phyloP scores from a whole-genome alignment of 2,329 filamentous ascomycete species.

The Penicillium sp. region DNA sequence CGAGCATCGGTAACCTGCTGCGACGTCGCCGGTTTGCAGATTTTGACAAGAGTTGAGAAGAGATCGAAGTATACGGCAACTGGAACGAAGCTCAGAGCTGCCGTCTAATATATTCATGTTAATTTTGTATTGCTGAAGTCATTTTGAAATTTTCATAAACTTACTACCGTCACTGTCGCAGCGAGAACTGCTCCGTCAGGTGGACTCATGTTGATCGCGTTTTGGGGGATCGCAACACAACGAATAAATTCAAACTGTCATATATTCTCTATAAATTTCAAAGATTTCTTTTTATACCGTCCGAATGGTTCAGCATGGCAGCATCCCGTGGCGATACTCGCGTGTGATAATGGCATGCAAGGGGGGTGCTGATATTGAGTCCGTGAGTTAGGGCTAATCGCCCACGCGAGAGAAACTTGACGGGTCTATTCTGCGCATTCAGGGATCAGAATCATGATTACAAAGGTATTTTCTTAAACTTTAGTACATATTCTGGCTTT shows the following conservation, averaged over 20 bases:
- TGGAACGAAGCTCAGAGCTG: conserved; percentile 35
- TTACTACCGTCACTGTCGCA: conserved; percentile 25
- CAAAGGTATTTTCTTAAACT: too few relatives aligned
- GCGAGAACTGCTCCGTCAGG: conserved; percentile 25
- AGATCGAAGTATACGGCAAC: conserved; percentile 34
- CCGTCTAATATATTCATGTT: conserved; percentile 20
- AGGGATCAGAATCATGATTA: not conserved
- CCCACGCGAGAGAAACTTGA: not conserved
- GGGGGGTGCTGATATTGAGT: not conserved
- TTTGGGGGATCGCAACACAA: not conserved
- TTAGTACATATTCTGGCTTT: too few relatives aligned
- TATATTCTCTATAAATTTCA: conserved; percentile 9
- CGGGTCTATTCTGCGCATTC: not conserved
- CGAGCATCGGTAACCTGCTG: conserved; percentile 24
- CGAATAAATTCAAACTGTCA: not conserved
- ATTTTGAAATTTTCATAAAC: conserved; percentile 5
- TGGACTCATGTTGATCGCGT: not conserved
- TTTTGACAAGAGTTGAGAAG: conserved; percentile 25
- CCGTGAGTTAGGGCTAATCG: conserved; percentile 14
- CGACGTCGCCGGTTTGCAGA: conserved; percentile 24
- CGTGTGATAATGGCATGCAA: conserved; percentile 5
- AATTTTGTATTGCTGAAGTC: not conserved
- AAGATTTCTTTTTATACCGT: conserved; percentile 5
- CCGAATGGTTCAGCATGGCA: not conserved
- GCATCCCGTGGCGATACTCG: not conserved